phyloP scores from a whole-genome alignment of 2,329 filamentous ascomycete genomes.

The Trichoderma sp. region DNA sequence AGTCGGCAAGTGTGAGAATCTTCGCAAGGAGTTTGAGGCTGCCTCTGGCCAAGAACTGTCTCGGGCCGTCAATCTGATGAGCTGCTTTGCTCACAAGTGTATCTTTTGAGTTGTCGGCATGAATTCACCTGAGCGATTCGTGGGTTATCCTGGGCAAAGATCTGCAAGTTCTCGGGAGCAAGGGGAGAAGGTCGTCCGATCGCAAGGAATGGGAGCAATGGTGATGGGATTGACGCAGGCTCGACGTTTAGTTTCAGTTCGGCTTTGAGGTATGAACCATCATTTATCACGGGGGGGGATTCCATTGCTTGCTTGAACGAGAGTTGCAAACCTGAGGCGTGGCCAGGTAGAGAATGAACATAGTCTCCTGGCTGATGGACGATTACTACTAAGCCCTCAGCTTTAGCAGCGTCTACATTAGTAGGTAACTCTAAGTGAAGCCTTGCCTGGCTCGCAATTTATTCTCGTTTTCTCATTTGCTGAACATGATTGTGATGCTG shows the following conservation, averaged over 20 bases:
- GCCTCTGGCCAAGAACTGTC: background rate
- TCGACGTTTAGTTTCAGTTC: too few relatives aligned
- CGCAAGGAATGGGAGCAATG: too few relatives aligned
- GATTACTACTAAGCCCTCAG: background rate
- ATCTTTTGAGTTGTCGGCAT: background rate
- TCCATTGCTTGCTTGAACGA: too few relatives aligned
- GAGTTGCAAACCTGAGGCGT: too few relatives aligned
- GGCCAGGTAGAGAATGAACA: too few relatives aligned
- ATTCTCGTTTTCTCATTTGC: background rate
- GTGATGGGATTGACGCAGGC: too few relatives aligned
- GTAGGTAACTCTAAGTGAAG: background rate
- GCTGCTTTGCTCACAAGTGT: background rate
- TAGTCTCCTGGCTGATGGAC: background rate
- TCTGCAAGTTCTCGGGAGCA: too few relatives aligned
- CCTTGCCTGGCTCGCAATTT: background rate
- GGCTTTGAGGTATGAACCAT: too few relatives aligned
- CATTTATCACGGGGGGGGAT: too few relatives aligned
- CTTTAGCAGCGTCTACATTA: too few relatives aligned
- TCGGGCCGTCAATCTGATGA: background rate
- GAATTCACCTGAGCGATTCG: background rate
- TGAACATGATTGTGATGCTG: background rate
- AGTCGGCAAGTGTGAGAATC: background rate
- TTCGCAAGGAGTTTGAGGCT: background rate
- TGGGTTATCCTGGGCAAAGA: background rate
- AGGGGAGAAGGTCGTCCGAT: too few relatives aligned